phyloP scores from a whole-genome alignment of 805 yeast genomes.

The Candida michaelii region DNA sequence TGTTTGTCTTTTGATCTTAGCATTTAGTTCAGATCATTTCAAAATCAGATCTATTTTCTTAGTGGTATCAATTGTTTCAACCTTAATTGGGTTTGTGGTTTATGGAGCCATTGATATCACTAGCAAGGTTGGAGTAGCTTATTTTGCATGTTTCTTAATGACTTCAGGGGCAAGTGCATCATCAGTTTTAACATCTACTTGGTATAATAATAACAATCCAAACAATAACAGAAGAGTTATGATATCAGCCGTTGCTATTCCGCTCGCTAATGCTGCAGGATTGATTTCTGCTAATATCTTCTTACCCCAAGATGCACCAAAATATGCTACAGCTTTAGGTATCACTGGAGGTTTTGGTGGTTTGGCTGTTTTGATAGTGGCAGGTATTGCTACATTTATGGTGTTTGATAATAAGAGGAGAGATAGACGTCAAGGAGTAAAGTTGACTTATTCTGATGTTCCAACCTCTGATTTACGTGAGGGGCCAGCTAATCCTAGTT shows the following conservation, averaged over 20 bases:
- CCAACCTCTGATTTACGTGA: conserved; percentile 44
- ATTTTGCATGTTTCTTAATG: conserved; percentile 47
- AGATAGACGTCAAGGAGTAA: conserved; percentile 39
- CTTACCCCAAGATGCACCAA: conserved; percentile 32
- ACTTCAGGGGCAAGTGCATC: conserved; percentile 50
- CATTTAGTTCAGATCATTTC: conserved; percentile 42
- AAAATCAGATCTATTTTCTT: conserved; percentile 40
- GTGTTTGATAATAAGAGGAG: conserved; percentile 42
- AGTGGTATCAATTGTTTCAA: conserved; percentile 35
- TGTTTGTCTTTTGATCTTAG: conserved; percentile 35
- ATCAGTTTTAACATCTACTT: conserved; percentile 49
- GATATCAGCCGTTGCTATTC: conserved; percentile 45
- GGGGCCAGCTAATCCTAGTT: conserved; percentile 46
- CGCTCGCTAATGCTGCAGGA: conserved; percentile 33
- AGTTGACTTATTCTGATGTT: conserved; percentile 37
- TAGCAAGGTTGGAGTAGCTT: conserved; percentile 39
- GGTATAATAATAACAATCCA: conserved; percentile 52
- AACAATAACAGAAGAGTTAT: conserved; percentile 47
- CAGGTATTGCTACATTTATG: conserved; percentile 34
- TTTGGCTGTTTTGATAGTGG: conserved; percentile 26
- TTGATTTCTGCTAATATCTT: conserved; percentile 33
- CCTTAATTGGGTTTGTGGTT: conserved; percentile 47
- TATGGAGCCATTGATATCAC: conserved; percentile 46
- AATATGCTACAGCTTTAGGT: conserved; percentile 30
- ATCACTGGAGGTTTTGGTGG: conserved; percentile 33